phyloP scores from a whole-genome alignment of 768 basidiomycete genomes.

The Mycena vulgaris region DNA sequence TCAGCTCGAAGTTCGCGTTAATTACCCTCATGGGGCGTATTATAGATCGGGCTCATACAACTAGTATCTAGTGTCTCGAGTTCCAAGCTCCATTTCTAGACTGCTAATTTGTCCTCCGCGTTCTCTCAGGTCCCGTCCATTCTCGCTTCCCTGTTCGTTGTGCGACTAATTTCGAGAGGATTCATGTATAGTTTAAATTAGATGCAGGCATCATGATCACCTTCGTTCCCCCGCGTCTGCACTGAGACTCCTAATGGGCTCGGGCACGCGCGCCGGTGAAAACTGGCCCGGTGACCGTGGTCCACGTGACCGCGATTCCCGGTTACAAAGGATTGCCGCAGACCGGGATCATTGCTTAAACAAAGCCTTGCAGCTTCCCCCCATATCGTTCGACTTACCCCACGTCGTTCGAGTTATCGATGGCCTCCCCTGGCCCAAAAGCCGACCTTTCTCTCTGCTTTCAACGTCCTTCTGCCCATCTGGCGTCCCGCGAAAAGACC shows the following conservation, averaged over 20 bases:
- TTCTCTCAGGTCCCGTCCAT: neutral
- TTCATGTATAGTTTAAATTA: neutral
- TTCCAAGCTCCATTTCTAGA: neutral
- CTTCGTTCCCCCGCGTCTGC: too few species aligned
- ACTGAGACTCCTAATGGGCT: neutral
- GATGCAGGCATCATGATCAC: neutral
- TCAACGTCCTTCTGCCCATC: constrained; percentile 27
- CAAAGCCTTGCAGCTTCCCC: too few species aligned
- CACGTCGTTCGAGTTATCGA: neutral
- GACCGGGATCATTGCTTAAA: too few species aligned
- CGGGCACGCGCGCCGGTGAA: too few species aligned
- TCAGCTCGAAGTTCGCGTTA: constrained; percentile 4
- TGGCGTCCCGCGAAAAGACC: constrained; percentile 35
- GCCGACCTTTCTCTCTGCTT: constrained; percentile 32
- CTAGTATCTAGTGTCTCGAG: neutral
- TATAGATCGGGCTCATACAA: neutral
- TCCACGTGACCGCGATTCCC: too few species aligned
- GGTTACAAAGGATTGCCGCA: too few species aligned
- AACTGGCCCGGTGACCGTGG: too few species aligned
- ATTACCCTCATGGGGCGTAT: constrained; percentile 7
- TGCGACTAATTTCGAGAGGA: neutral
- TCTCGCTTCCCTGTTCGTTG: neutral
- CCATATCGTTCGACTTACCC: neutral
- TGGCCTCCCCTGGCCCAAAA: neutral
- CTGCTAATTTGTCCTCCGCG: too few species aligned